Conservation (phyloP, 345 rosid species). For the Brassica cretica region DNA sequence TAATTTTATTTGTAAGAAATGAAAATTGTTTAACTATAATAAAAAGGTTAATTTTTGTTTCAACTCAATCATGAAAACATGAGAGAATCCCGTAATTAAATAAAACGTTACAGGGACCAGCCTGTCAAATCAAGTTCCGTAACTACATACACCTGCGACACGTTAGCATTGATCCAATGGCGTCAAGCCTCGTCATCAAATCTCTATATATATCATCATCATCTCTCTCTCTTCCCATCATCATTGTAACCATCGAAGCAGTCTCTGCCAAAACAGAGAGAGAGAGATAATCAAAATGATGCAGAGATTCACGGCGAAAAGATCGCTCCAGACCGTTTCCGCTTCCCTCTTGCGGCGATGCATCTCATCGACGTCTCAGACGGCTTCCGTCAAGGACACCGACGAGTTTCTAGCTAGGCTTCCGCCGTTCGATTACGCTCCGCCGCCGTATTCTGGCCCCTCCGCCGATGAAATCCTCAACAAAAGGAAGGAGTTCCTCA, state of each 20-base stretch:
- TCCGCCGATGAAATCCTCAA: slow-evolving; percentile 63
- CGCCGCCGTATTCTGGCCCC: slow-evolving; percentile 87
- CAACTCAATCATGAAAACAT: neutral
- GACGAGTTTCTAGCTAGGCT: slow-evolving; percentile 49
- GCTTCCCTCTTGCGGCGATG: slow-evolving; percentile 41
- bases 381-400: slow-evolving; percentile 35
- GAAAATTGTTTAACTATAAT: neutral
- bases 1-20: neutral
- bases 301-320: slow-evolving; percentile 52
- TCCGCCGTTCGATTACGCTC: slow-evolving; percentile 85
- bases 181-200: neutral
- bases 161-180: slow-evolving; percentile 18
- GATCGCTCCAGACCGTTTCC: slow-evolving; percentile 40
- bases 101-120: neutral
- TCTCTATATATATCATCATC: slow-evolving; percentile 6
- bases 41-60: neutral
- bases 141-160: neutral
- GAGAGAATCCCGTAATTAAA: neutral
- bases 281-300: slow-evolving; percentile 24
- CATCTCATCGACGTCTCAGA: slow-evolving; percentile 48
- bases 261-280: neutral
- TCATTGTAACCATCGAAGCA: slow-evolving; percentile 23
- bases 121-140: slow-evolving; percentile 2
- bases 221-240: neutral
- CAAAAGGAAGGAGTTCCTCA: slow-evolving; percentile 73